Base-by-base conservation (phyloP, 169 alveolate species). In the Eimeria tenella region DNA sequence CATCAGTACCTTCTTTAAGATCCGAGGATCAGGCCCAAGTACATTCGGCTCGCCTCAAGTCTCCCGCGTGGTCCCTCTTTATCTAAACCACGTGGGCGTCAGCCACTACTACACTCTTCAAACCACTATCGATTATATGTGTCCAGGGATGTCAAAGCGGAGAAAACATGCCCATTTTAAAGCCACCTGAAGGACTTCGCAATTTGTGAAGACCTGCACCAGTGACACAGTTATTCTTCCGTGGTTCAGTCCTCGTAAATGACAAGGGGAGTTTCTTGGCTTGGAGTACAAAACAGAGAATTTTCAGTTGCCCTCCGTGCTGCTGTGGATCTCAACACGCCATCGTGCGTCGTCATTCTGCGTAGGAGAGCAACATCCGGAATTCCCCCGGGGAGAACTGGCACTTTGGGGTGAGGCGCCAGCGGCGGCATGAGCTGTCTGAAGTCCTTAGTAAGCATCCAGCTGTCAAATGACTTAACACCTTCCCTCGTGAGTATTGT, bases 371-470 rank as follows among this genome's bases (percentile, higher is more conserved):
- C 5, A 31, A 74, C n/a, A 74, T 74, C 84, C 8, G 84, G 84
- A 11, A 74, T 60, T 49, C 84, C 84, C 7, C 84, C 84, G 50
- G 60, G 19, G 62, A 74, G 42, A 52, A 74, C 25, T 31, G 84
- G 84, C 62, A 74, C 84, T 42, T 19, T 74, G 25, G 84, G 84
- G 52, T 74, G 84, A 60, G 84, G 84, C 17, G 84, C 84, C 84
- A 74, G 50, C 7, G 84, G 84, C 1, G 84, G 84, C 84, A 74
- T 74, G 42, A 74, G 42, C 84, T 6, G 42, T 25, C 50, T 74
- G 84, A 74, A 74, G 42, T 74, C 84, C 62, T 74, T 74, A 17
- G 84, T 74, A 74, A 58, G 84, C 84, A 74, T 74, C 84, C 84
- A 74, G 42, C 50, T 19, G 58, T 49, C 62, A 74, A 74, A 74